Base-by-base conservation (phyloP, 441 rosid species). In the Gossypium laxum region DNA sequence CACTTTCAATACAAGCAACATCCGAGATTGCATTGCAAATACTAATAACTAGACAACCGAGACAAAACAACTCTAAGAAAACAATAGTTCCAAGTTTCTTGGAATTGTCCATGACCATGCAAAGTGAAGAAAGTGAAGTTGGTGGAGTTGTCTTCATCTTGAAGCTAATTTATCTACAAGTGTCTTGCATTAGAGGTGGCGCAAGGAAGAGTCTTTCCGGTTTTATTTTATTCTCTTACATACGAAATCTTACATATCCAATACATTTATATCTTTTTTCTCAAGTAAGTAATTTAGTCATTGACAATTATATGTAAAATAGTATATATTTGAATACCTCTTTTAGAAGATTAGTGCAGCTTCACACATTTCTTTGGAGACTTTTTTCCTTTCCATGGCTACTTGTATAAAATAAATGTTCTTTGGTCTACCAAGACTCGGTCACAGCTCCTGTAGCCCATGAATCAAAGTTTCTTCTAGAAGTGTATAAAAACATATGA, bases 1-100 rank as follows among this genome's bases (percentile, higher is more conserved):
- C 81, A 21, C 45, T 47, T 21, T 69, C 60, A 1, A 43, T 32
- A 51, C 75, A 72, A 12, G 67, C 26, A 15, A 34, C 67, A 56
- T 70, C 18, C 28, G 50, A 51, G 7, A 34, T 62, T 19, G 8
- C 34, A 26, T 51, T 52, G 67, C 50, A 28, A 24, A 48, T 6
- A 24, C 30, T 55, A 34, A 26, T 30, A 38, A 47, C 64, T 19
- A 69, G 18, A 28, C 4, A 48, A 47, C 22, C 8, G 21, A 66
- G 56, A 48, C 41, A 2, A n/a, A 58, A 52, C 6, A 24, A 24
- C 56, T 58, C 67, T 28, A 30, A 47, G 26, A 50, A 61, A 48
- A 17, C 51, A 61, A 45, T 4, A 15, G 66, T 57, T 70, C 26
- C 57, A 57, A 14, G 21, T 45, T 7, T 57, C 41, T 22, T 66